Evolutionary conservation across 305 asterid genomes (phyloP), one percentile per base, ranked within the genome.

Genomic region (Fraxinus floribunda): DNA sequence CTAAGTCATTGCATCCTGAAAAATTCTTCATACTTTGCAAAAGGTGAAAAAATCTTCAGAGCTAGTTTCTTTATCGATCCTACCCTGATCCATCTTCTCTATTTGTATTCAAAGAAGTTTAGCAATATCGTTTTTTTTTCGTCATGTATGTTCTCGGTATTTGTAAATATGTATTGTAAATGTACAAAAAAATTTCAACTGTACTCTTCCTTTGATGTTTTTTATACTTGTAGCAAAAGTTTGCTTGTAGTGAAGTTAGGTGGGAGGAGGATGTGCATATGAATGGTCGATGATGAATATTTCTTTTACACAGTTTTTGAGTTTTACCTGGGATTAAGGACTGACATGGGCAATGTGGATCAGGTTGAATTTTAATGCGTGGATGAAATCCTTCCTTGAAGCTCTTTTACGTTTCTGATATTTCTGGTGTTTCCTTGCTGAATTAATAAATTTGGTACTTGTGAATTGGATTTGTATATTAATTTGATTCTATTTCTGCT

Each of bases 401-500:
- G 36, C 39, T 70, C 75, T 29, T 26, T 70, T 30, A 30, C 4
- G 20, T 70, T 29, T 70, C 38, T 26, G 39, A 29, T 70, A 26
- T 29, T 70, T 70, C 39, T 70, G 5, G 75, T 30, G 20, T 30
- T 30, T 70, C 20, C 8, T 8, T 29, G 22, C 75, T 68, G 11
- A 13, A 70, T 30, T 70, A 30, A 70, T 70, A 70, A 70, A 70
- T 70, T 70, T 32, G 13, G 39, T 13, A 13, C 38, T 11, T 30
- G 22, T 29, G 22, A 68, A 70, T 16, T 70, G 75, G 76, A 70
- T 30, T 15, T 70, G 39, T 30, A 5, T 70, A 4, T 32, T 32
- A 70, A 70, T 70, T 70, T 32, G 78, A 76, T 86, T 64, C 78
- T 85, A 71, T 82, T 84, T 76, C 35, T 84, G 76, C 76, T 78